Evolutionary conservation across 2,329 filamentous ascomycete genomes (phyloP), one percentile per base, ranked within the genome.

Genomic region (Furcasterigmium furcatum): DNA sequence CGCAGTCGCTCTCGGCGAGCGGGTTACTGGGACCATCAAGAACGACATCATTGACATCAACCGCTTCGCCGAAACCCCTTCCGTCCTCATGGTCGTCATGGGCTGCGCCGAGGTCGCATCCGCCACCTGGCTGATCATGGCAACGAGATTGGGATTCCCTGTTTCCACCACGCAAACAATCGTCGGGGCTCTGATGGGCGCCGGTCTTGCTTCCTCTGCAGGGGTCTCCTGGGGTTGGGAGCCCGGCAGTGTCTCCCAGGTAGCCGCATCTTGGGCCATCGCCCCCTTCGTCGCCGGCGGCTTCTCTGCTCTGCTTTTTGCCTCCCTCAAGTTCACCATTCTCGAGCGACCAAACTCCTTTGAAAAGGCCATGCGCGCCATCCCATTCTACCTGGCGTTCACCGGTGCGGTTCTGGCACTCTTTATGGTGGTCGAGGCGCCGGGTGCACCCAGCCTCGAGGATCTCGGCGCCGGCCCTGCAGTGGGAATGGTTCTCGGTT

Each of bases 91-190:
- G 62, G 55, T 74, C 12, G 68, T 60, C 30, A 68, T 71, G 62
- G 62, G 57, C 9, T 66, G 63, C 52, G 68, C 66, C 44, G 59
- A 66, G 21, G 49, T 62, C 46, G 62, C 60, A 22, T 65, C 64
- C 18, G 63, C 71, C 5, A 56, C 61, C 16, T 74, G 68, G 63
- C 58, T 75, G 20, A 68, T 70, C 52, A 55, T 66, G 49, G 63
- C 63, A 38, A 74, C 72, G 14, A 55, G 52, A 34, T 36, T 50
- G 8, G 53, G 55, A 40, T 50, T 56, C 22, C 55, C 55, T 6
- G 72, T 75, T 9, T 74, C 71, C 2, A 72, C 72, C 8, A 76
- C 72, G 8, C 70, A 74, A 46, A 69, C 70, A 9, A 59, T 73
- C 43, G 65, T 74, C 44, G 68, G 67, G 4, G 67, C 67, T 41